phyloP scores from a whole-genome alignment of 352 stramenopile species.

The Pythium pyrilobum region DNA sequence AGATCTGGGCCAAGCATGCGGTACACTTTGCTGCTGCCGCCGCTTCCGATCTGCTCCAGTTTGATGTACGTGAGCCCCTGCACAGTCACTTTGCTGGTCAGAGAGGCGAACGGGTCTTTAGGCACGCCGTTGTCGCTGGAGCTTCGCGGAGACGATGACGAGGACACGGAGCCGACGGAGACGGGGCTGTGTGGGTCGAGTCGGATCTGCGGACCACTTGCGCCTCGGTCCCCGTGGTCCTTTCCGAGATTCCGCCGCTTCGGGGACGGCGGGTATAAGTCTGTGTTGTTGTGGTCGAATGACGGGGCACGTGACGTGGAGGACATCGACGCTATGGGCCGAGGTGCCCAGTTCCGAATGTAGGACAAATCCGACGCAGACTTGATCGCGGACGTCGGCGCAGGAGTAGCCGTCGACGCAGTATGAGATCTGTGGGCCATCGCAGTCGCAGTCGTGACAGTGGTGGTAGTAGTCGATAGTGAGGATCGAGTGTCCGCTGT shows the following conservation, averaged over 20 bases:
- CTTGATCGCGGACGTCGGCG: not conserved
- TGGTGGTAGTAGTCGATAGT: not conserved
- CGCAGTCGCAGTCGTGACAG: too few species aligned
- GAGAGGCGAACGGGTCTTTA: constrained; percentile 42
- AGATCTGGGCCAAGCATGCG: constrained; percentile 90
- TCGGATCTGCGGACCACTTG: constrained; percentile 16
- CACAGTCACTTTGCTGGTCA: constrained; percentile 59
- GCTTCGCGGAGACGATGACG: constrained; percentile 42
- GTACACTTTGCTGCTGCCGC: constrained; percentile 97
- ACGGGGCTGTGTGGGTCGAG: constrained; percentile 24
- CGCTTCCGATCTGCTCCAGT: constrained; percentile 95
- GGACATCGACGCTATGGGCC: constrained; percentile 11
- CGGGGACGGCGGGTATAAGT: constrained; percentile 32
- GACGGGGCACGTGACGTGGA: constrained; percentile 3
- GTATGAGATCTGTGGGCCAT: too few species aligned
- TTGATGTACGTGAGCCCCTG: constrained; percentile 92
- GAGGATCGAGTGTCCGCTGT: not conserved
- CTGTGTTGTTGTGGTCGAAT: constrained; percentile 28
- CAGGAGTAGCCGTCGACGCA: not conserved
- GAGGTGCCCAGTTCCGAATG: constrained; percentile 40
- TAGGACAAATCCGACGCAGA: constrained; percentile 23
- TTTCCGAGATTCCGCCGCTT: constrained; percentile 37
- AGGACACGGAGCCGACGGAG: constrained; percentile 51
- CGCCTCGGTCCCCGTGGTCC: constrained; percentile 20
- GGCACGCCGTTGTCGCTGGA: constrained; percentile 24